phyloP scores from a whole-genome alignment of 805 yeast genomes.

The Limtongozyma cylindracea region DNA sequence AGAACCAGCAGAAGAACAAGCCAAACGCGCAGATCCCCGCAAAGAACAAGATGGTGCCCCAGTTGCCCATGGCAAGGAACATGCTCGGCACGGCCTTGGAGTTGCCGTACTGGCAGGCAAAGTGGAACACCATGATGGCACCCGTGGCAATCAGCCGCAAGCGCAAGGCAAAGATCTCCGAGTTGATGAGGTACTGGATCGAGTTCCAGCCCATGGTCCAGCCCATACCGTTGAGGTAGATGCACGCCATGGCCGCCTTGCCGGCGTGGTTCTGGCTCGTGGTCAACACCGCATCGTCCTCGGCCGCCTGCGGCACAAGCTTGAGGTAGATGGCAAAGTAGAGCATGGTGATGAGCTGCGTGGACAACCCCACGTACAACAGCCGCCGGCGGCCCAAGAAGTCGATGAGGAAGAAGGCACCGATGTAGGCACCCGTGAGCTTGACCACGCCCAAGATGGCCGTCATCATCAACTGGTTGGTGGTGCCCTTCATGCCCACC shows the following conservation, averaged over 20 bases:
- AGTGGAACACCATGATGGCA: conserved; percentile 26
- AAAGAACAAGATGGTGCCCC: conserved; percentile 27
- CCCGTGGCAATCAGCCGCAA: conserved; percentile 23
- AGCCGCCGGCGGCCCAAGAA: conserved; percentile 23
- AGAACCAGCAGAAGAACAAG: conserved; percentile 20
- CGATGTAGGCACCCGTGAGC: conserved; percentile 17
- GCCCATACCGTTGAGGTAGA: conserved; percentile 23
- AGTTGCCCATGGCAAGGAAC: conserved; percentile 17
- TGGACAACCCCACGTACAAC: conserved; percentile 18
- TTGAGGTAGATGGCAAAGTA: conserved; percentile 20
- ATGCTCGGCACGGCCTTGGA: conserved; percentile 27
- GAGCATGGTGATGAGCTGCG: conserved; percentile 16
- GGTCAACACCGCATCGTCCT: conserved; percentile 6
- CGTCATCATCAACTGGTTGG: conserved; percentile 18
- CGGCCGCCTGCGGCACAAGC: conserved; percentile 17
- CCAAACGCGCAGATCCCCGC: conserved; percentile 15
- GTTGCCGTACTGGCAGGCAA: conserved; percentile 29
- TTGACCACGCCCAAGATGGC: conserved; percentile 28
- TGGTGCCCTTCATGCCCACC: conserved; percentile 17
- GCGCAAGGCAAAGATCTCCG: conserved; percentile 27
- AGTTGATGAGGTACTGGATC: conserved; percentile 24
- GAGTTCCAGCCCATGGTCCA: conserved; percentile 38
- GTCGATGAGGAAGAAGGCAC: conserved; percentile 29
- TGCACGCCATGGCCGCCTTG: conserved; percentile 21
- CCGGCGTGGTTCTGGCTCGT: conserved; percentile 12